Percentiles rank a stretch among this genome's conserved stretches.
Evolutionary conservation across 139 green algal species (phyloP).

Genomic region (Pleodorina starrii): DNA sequence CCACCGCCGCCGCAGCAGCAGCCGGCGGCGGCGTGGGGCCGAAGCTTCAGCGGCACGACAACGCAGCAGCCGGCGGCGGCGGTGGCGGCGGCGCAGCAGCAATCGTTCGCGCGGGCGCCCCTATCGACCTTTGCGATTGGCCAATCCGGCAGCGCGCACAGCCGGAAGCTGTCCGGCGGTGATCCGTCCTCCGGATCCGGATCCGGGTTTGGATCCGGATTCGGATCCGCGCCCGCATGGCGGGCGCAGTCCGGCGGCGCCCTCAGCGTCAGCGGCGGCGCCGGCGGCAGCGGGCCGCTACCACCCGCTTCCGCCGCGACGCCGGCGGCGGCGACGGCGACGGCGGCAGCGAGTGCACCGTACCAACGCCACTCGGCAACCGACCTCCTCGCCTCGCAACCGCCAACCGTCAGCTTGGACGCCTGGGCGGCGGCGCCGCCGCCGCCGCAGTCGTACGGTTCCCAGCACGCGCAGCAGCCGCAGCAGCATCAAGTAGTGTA

Average conservation of each 20-base stretch:
- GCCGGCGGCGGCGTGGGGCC: not conserved
- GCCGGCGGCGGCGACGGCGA: not conserved
- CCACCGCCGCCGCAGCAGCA: not conserved
- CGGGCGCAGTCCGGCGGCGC: not conserved
- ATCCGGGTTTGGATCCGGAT: not conserved
- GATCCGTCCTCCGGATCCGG: not conserved
- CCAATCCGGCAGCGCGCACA: not conserved
- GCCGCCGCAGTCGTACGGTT: no score
- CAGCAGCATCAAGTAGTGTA: not conserved
- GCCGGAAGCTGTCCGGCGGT: slow-evolving; percentile 10
- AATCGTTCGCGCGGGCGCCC: not conserved
- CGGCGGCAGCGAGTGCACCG: not conserved
- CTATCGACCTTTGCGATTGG: not conserved
- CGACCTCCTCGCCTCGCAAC: not conserved
- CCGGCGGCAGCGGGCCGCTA: no score
- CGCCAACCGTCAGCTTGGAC: not conserved
- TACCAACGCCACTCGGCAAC: not conserved
- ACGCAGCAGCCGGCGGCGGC: not conserved
- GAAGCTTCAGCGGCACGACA: not conserved
- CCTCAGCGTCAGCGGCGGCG: not conserved
- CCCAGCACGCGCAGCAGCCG: no score
- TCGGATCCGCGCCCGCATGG: not conserved
- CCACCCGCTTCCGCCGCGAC: not conserved
- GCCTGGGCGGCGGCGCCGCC: not conserved
- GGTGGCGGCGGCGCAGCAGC: not conserved